These are phyloP conservation scores for Colletotrichum siamense DNA, from an alignment of 2,329 filamentous ascomycete genomes.

Conservation along the genomic window DNA sequence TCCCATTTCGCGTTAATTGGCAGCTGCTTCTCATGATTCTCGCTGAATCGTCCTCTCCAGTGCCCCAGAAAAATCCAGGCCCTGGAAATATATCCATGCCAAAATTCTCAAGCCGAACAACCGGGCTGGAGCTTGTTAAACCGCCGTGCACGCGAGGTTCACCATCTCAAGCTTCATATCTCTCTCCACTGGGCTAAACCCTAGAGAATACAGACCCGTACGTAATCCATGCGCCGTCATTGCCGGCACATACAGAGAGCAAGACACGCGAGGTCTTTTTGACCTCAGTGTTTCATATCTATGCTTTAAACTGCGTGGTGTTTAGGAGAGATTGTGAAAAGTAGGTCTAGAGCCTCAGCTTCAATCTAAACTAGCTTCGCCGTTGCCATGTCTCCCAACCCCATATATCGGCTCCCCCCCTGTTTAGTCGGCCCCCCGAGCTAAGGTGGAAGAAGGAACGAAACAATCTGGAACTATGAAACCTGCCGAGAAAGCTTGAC, in stretches of 20 bases:
- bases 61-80: not conserved
- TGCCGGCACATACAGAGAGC: not conserved
- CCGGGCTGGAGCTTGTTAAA: not conserved
- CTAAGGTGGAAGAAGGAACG: not conserved
- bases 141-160: not conserved
- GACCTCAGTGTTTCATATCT: not conserved
- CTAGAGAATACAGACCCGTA: not conserved
- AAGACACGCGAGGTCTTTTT: not conserved
- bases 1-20: not conserved
- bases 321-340: not conserved
- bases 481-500: not conserved
- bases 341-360: not conserved
- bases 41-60: not conserved
- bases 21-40: not conserved
- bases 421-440: not conserved
- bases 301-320: not conserved
- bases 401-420: not conserved
- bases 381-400: not conserved
- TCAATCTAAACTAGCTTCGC: not conserved
- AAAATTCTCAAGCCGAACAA: not conserved
- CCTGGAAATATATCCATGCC: not conserved
- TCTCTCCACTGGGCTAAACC: slow-evolving; percentile 5
- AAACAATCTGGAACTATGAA: not conserved
- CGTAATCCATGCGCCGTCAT: not conserved
- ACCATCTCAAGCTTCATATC: not conserved